Base-by-base conservation (phyloP, 306 rosid species). In the Fragaria ananassa region DNA sequence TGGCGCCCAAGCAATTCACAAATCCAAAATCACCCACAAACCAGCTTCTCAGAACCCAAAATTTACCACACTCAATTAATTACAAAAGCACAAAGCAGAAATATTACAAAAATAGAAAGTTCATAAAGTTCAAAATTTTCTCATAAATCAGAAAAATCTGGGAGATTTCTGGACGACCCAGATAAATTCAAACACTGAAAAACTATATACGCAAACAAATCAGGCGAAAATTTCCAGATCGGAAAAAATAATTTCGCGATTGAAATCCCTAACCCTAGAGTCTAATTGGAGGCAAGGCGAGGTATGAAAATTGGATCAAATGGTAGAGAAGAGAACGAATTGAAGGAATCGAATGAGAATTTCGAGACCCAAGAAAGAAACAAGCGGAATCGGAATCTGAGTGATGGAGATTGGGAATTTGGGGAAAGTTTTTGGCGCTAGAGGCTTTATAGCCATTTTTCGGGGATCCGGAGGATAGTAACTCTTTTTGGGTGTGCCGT, bases 251-350 rank as follows among this genome's bases (percentile, higher is more conserved):
- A 0, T 0, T 17, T 37, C 25, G 27, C 5, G 19, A 41, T 31
- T 29, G 13, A 23, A 76, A 47, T 27, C 76, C 76, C 79, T 49
- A 82, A 73, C 72, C 82, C 85, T 82, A 77, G 79, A 82, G 42
- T 78, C 23, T 45, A 57, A 61, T 35, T 4, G 53, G 62, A 23
- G 74, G 10, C 29, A 45, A 53, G 35, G 18, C 21, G 23, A 35
- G 63, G 27, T 1, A 9, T 37, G 14, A 53, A 74, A 70, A 35
- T 25, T 69, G 67, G n/a, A 74, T 78, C 35, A 64, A 74, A 10
- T 23, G 63, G 60, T 64, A 60, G 74, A 35, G 29, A 41, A 78
- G 10, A 13, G 27, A 54, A 10, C 18, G 47, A 74, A 62, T 74
- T 47, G 74, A 70, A 75, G 5, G 37, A 78, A 60, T 54, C 23